Conservation (phyloP, 306 rosid species). For the Rubus parviflorus region DNA sequence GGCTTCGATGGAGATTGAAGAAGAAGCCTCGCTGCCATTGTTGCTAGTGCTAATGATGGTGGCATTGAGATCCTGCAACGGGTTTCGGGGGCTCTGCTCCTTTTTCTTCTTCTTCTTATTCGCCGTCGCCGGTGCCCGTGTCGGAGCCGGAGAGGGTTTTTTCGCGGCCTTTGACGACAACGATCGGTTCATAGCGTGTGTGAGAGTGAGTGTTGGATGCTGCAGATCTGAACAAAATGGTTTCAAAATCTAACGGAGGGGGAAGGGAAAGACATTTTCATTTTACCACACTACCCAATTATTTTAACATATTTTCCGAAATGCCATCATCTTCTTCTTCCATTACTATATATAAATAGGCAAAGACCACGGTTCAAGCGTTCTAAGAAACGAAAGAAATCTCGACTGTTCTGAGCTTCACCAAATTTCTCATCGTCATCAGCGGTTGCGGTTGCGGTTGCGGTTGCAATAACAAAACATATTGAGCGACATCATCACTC, state of each 20-base stretch:
- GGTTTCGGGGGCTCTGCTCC: constrained; percentile 42
- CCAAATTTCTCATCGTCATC: too few species aligned
- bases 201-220: background rate
- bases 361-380: background rate
- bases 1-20: constrained; percentile 47
- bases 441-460: too few species aligned
- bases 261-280: background rate
- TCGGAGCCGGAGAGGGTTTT: constrained; percentile 46
- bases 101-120: constrained; percentile 23
- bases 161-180: constrained; percentile 44
- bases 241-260: constrained; percentile 12
- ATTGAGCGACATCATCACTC: background rate
- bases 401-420: background rate
- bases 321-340: background rate
- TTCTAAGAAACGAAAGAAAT: background rate
- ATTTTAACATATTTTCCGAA: background rate
- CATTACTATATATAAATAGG: background rate
- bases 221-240: constrained; percentile 13
- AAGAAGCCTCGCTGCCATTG: constrained; percentile 50
- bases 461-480: too few species aligned
- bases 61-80: constrained; percentile 53
- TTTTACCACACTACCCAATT: background rate
- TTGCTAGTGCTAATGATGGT: constrained; percentile 41
- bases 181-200: constrained; percentile 43
- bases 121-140: constrained; percentile 24